Conservation (phyloP, 2,329 filamentous ascomycete genomes). For the Diaporthe aspalathi region DNA sequence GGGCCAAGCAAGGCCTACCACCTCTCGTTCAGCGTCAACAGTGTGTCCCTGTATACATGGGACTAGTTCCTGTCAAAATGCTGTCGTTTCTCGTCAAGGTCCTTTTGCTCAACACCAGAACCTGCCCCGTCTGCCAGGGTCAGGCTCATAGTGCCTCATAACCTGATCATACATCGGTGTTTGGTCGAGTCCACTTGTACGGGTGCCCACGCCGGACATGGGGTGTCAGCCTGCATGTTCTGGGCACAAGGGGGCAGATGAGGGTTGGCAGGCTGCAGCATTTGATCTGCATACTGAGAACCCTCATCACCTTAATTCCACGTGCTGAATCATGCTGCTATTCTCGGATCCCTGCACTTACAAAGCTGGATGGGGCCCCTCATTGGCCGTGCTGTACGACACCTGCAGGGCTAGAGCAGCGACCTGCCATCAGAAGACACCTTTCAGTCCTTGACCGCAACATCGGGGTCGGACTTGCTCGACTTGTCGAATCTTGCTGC, state of each 20-base stretch:
- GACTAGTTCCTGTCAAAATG: background rate
- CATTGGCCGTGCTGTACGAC: conserved; percentile 27
- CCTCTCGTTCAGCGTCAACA: background rate
- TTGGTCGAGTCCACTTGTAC: conserved; percentile 2
- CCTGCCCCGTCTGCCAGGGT: conserved; percentile 3
- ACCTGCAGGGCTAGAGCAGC: conserved; percentile 16
- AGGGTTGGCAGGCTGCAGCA: conserved; percentile 27
- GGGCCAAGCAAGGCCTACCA: background rate
- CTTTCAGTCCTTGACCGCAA: conserved; percentile 35
- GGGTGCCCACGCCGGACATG: conserved; percentile 6
- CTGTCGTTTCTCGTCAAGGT: conserved; percentile 3
- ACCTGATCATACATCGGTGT: conserved; percentile 17
- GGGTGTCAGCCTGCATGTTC: conserved; percentile 2
- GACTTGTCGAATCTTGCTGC: conserved; percentile 15
- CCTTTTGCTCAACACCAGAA: conserved; percentile 2
- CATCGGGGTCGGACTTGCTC: conserved; percentile 1
- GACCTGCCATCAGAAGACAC: conserved; percentile 27
- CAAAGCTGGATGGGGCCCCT: conserved; percentile 26
- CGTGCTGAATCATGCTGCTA: conserved; percentile 39
- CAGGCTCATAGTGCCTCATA: background rate
- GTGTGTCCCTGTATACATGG: background rate
- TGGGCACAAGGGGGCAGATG: conserved; percentile 14
- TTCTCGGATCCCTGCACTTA: conserved; percentile 36
- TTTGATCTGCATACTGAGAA: conserved; percentile 28
- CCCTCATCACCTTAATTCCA: conserved; percentile 34